Evolutionary conservation across 371 early-diverging fungal genomes (phyloP).

Genomic region (Mucor lusitanicus): DNA sequence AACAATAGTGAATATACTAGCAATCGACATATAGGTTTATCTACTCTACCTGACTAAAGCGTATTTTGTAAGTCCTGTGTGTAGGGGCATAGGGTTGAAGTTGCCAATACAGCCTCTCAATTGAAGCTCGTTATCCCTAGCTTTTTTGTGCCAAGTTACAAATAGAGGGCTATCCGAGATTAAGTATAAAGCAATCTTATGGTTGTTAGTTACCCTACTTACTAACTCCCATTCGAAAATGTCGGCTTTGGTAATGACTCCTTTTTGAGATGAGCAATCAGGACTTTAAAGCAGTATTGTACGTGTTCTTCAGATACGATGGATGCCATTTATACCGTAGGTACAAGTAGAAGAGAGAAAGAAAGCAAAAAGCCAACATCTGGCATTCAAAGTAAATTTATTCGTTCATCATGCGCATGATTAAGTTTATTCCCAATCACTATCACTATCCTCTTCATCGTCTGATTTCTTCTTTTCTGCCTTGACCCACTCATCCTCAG

Average conservation of each 20-base stretch:
- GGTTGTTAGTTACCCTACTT: slow-evolving; percentile 16
- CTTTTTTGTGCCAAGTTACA: slow-evolving; percentile 78
- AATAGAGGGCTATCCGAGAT: slow-evolving; percentile 70
- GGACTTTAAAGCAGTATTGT: slow-evolving; percentile 74
- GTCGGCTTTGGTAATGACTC: slow-evolving; percentile 32
- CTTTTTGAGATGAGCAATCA: slow-evolving; percentile 56
- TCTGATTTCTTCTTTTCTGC: slow-evolving; percentile 27
- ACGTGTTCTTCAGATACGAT: slow-evolving; percentile 59
- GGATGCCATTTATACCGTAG: background rate
- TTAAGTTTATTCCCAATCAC: slow-evolving; percentile 43
- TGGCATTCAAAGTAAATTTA: background rate
- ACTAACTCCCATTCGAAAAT: slow-evolving; percentile 59
- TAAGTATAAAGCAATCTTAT: too few relatives aligned
- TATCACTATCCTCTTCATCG: slow-evolving; percentile 40
- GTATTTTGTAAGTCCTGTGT: slow-evolving; percentile 77
- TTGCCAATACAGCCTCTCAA: slow-evolving; percentile 96
- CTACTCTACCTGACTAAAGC: slow-evolving; percentile 73
- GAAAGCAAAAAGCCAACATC: background rate
- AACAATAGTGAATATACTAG: background rate
- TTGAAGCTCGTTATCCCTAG: slow-evolving; percentile 36
- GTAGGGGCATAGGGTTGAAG: slow-evolving; percentile 75
- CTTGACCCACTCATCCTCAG: slow-evolving; percentile 34
- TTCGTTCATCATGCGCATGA: background rate
- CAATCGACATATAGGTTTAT: background rate
- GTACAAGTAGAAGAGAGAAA: slow-evolving; percentile 1